Evolutionary conservation across 176 grass and related monocot species (phyloP).

Genomic region (Thinopyrum elongatum): DNA sequence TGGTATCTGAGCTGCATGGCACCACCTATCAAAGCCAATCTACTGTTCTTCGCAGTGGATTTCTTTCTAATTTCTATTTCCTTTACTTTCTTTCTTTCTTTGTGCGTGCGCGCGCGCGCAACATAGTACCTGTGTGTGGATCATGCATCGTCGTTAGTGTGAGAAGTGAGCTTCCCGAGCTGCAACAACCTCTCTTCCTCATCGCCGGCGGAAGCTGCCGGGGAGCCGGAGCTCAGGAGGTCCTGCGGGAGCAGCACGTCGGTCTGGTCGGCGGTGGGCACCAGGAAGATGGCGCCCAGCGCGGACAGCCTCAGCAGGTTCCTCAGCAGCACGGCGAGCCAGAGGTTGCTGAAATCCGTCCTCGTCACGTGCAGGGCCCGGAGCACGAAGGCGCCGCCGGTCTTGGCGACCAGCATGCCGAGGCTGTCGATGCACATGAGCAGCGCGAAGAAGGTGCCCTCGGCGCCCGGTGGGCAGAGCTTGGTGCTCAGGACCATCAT

Average conservation of each 20-base stretch:
- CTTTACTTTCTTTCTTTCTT: background rate
- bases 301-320: conserved; percentile 67
- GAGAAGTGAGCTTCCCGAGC: conserved; percentile 45
- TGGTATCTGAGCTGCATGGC: no score
- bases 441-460: conserved; percentile 90
- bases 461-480: conserved; percentile 66
- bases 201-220: background rate
- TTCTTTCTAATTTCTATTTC: background rate
- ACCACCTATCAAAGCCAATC: no score
- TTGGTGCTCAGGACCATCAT: conserved; percentile 89
- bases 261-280: conserved; percentile 47
- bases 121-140: background rate
- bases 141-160: conserved; percentile 18
- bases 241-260: conserved; percentile 61
- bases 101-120: background rate
- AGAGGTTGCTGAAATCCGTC: conserved; percentile 62
- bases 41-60: background rate
- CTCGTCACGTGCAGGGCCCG: conserved; percentile 63
- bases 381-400: conserved; percentile 58
- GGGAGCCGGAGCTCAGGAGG: conserved; percentile 30
- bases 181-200: conserved; percentile 62
- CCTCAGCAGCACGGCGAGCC: conserved; percentile 67
- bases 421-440: conserved; percentile 91
- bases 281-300: conserved; percentile 55
- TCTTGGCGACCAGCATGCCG: conserved; percentile 61